Evolutionary conservation across 345 rosid species (phyloP), one percentile per base, ranked within the genome.

Genomic region (Kandelia obovata): DNA sequence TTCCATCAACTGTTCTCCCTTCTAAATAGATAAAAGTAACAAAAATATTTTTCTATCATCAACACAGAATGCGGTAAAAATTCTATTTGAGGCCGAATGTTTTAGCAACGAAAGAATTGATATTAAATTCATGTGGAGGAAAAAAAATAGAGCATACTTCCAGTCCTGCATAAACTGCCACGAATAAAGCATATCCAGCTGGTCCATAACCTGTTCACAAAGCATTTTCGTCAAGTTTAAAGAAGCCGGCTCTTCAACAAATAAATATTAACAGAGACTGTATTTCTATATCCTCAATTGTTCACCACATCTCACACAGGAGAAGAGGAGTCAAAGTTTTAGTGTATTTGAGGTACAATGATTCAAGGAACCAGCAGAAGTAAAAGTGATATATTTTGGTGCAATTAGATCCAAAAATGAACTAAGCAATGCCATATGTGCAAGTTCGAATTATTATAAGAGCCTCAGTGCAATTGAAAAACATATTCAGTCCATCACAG

Each of bases 151-250:
- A 39, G 56, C 84, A 75, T 87, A 87, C 99, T 82, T 95, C 99
- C 71, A 95, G 77, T 30, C 97, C 99, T 35, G 99, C 97, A 75
- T 95, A 90, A 4, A 87, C 97, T 19, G 91, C 96, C 59, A 95
- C 84, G 80, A 95, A 95, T 67, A 95, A 55, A 52, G 96, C 99
- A 79, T 95, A 95, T 58, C 99, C 99, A 68, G 93, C 89, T 0
- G 99, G 86, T 32, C 99, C 99, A 74, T 92, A 90, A 76, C 92
- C 99, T 95, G 88, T 59, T 37, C 62, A 75, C 56, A 11, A 55
- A 62, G 20, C 73, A 20, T 37, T 52, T 10, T n/a, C 46, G 39
- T 46, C 13, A 56, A 31, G 75, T 58, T 58, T 64, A 51, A 30
- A 21, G 6, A 64, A 46, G 30, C 19, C 46, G 57, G 47, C 57